phyloP scores from a whole-genome alignment of 2,329 filamentous ascomycete species.

The Colletotrichum sp. region DNA sequence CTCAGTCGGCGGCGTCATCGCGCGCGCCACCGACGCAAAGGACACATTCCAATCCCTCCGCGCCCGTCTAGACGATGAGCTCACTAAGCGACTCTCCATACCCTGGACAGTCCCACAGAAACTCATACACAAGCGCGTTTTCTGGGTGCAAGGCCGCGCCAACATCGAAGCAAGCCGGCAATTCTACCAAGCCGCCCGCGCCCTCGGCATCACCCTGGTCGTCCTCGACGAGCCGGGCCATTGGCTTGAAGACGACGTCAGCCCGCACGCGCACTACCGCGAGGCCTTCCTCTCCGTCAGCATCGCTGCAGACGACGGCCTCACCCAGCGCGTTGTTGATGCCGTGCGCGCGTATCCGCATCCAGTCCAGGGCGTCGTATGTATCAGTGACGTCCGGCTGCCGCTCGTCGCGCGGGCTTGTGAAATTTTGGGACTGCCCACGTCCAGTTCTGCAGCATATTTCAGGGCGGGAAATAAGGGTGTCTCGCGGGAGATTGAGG shows the following conservation, averaged over 20 bases:
- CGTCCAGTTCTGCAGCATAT: slow-evolving; percentile 30
- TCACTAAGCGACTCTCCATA: neutral
- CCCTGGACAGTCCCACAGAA: neutral
- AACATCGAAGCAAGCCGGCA: neutral
- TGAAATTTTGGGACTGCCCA: slow-evolving; percentile 34
- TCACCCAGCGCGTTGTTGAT: slow-evolving; percentile 32
- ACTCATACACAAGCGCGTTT: neutral
- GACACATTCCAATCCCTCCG: neutral
- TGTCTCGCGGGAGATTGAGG: slow-evolving; percentile 25
- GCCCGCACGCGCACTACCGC: slow-evolving; percentile 27
- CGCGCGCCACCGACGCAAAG: neutral
- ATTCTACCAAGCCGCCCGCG: slow-evolving; percentile 3
- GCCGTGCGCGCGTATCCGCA: slow-evolving; percentile 25
- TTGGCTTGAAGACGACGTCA: slow-evolving; percentile 36
- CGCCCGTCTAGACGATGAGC: neutral
- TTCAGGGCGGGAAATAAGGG: slow-evolving; percentile 34
- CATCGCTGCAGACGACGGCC: slow-evolving; percentile 28
- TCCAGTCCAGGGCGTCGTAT: slow-evolving; percentile 39
- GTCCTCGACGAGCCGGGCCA: slow-evolving; percentile 40
- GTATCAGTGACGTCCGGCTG: slow-evolving; percentile 35
- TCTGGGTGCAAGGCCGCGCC: slow-evolving; percentile 6
- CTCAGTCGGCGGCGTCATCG: neutral
- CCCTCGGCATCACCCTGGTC: slow-evolving; percentile 40
- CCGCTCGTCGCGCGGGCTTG: slow-evolving; percentile 34
- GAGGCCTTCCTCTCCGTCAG: slow-evolving; percentile 36